Conservation (phyloP, 1,284 basidiomycete genomes). For the Leccinum laetum region DNA sequence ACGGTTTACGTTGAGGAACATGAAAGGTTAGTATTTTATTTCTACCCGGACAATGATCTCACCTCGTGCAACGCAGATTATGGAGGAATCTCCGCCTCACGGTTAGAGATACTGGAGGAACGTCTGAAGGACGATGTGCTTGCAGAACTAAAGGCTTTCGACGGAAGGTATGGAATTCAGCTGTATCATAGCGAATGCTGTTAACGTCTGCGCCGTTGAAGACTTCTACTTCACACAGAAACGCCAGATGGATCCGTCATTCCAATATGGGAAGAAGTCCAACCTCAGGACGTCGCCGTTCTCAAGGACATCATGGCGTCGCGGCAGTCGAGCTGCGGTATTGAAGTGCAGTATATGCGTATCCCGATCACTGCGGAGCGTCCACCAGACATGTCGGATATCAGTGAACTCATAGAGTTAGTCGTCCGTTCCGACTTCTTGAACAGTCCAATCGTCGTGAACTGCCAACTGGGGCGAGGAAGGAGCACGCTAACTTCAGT, state of each 20-base stretch:
- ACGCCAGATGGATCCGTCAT: slow-evolving; percentile 86
- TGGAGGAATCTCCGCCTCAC: slow-evolving; percentile 87
- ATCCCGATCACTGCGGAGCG: slow-evolving; percentile 91
- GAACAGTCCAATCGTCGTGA: slow-evolving; percentile 87
- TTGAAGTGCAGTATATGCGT: slow-evolving; percentile 78
- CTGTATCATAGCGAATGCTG: neutral
- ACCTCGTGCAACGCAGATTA: slow-evolving; percentile 58
- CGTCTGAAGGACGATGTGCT: slow-evolving; percentile 90
- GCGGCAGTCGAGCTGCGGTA: slow-evolving; percentile 41
- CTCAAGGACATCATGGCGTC: slow-evolving; percentile 90
- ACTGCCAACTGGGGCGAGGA: slow-evolving; percentile 97
- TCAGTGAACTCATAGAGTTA: slow-evolving; percentile 80
- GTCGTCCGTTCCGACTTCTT: slow-evolving; percentile 76
- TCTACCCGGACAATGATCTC: slow-evolving; percentile 5
- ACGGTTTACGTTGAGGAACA: slow-evolving; percentile 80
- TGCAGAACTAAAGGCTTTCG: slow-evolving; percentile 80
- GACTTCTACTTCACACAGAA: slow-evolving; percentile 90
- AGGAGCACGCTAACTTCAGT: slow-evolving; percentile 90
- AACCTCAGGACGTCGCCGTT: slow-evolving; percentile 76
- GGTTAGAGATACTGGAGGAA: slow-evolving; percentile 90
- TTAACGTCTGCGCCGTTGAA: slow-evolving; percentile 2
- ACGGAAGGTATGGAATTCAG: slow-evolving; percentile 60
- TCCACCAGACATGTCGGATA: slow-evolving; percentile 68
- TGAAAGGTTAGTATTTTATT: slow-evolving; percentile 61
- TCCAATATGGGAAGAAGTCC: slow-evolving; percentile 95